Percentiles rank a stretch among this genome's conserved stretches.
phyloP scores from a whole-genome alignment of 2,329 filamentous ascomycete species.

The Colletotrichum endophyticum region DNA sequence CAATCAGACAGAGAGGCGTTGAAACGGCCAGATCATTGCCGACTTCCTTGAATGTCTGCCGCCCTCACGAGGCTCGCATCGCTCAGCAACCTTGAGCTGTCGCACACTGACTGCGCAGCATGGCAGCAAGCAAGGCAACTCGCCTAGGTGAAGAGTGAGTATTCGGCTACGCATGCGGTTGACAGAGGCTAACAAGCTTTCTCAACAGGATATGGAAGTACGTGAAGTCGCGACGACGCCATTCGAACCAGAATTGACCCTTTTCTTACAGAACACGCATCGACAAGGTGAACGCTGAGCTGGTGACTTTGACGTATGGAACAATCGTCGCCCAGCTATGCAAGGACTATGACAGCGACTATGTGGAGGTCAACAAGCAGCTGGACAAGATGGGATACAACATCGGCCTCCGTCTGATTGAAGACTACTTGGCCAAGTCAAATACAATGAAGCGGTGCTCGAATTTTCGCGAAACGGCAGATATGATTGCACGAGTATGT shows the following conservation, averaged over 20 bases:
- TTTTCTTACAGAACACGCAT: conserved; percentile 75
- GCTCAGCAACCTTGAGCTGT: not conserved
- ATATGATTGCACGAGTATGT: conserved; percentile 88
- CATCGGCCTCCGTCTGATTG: conserved; percentile 92
- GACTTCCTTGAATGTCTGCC: not conserved
- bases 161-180: not conserved
- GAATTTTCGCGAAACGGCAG: conserved; percentile 94
- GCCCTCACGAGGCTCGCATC: not conserved
- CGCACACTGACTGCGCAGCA: conserved; percentile 30
- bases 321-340: conserved; percentile 97
- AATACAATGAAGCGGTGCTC: conserved; percentile 86
- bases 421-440: conserved; percentile 96
- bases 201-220: conserved; percentile 85
- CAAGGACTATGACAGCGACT: conserved; percentile 94
- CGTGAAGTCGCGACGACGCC: conserved; percentile 38
- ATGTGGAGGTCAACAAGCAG: conserved; percentile 95
- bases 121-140: conserved; percentile 66
- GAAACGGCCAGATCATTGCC: not conserved
- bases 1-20: not conserved
- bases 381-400: conserved; percentile 99
- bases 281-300: conserved; percentile 97
- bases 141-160: conserved; percentile 68
- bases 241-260: conserved; percentile 12
- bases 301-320: conserved; percentile 96
- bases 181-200: conserved; percentile 9